Base-by-base conservation (phyloP, 768 basidiomycete species). In the Pilatotrama ljubarskyi region DNA sequence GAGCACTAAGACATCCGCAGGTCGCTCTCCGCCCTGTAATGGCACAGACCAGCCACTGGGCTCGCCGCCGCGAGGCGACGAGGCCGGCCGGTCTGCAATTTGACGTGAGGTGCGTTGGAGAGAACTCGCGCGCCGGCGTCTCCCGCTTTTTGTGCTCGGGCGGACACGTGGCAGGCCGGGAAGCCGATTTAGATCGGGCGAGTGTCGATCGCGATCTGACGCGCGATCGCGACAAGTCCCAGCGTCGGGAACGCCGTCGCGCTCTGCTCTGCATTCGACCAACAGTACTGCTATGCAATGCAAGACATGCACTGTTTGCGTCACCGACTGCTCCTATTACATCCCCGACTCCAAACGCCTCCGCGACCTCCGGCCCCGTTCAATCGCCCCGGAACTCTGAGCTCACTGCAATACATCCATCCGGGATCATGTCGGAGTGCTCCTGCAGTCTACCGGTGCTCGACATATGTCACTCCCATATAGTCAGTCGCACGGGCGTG, bases 1-100 rank as follows among this genome's bases (percentile, higher is more conserved):
- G 64, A 64, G 65, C 65, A 58, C 65, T 66, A 59, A 66, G 65
- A 66, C 56, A 61, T 61, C 62, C 65, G 55, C 55, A 29, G 47
- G 41, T 64, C 53, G 56, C 26, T 66, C 42, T 66, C 53, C 65
- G 65, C 65, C 57, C 62, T 66, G 55, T 49, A 61, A 61, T 66
- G 65, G 65, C 65, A 66, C 65, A 66, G 59, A 52, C 61, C 59
- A 44, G 41, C 65, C 59, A 58, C 25, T n/a, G 51, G 18, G 24
- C 51, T 25, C 52, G 38, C 20, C 47, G 35, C 47, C 47, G 20
- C n/a, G 32, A 17, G 51, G 24, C 44, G 41, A 48, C 50, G 29
- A 43, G 29, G 42, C 10, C 46, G 51, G 26, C 22, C 37, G 64
- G 58, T 29, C 62, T 66, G 65, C 59, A 66, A 66, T 66, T 66